Percentiles rank a stretch among this genome's conserved stretches.
Evolutionary conservation across 306 rosid species (phyloP).

Genomic region (Vicia sativa): DNA sequence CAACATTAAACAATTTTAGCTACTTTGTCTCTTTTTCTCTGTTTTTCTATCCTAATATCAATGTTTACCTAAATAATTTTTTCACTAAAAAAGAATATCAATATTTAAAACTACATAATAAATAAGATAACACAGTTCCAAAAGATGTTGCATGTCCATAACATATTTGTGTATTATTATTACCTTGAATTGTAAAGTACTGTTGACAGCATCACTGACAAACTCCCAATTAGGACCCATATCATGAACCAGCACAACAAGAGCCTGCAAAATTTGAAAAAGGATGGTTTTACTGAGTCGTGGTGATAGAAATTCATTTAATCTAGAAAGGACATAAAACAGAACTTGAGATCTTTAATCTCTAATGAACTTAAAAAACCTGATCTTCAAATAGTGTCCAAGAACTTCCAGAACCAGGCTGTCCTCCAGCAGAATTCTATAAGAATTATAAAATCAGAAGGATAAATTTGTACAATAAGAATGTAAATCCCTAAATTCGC

Average conservation of each 20-base stretch:
- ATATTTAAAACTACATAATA: constrained; percentile 16
- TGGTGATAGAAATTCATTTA: constrained; percentile 13
- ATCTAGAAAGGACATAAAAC: constrained; percentile 20
- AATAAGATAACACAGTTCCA: constrained; percentile 6
- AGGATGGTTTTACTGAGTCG: background rate
- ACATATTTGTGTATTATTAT: constrained; percentile 11
- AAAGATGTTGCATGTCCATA: background rate
- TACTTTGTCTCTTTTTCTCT: background rate
- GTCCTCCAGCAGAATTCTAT: constrained; percentile 78
- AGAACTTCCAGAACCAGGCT: constrained; percentile 81
- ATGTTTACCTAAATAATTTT: background rate
- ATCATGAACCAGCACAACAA: constrained; percentile 97
- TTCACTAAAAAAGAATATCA: background rate
- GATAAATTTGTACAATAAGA: constrained; percentile 26
- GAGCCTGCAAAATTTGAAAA: constrained; percentile 52
- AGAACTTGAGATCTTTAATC: background rate
- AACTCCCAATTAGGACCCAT: constrained; percentile 99
- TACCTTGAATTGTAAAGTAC: constrained; percentile 91
- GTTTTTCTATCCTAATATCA: background rate
- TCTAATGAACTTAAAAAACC: constrained; percentile 51
- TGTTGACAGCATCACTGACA: constrained; percentile 88
- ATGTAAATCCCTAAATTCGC: constrained; percentile 25
- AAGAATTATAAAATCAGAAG: constrained; percentile 30
- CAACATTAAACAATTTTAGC: background rate
- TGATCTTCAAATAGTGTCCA: constrained; percentile 97